phyloP scores from a whole-genome alignment of 1,139 yeast genomes.

The Spencermartinsiella ligniputridi region DNA sequence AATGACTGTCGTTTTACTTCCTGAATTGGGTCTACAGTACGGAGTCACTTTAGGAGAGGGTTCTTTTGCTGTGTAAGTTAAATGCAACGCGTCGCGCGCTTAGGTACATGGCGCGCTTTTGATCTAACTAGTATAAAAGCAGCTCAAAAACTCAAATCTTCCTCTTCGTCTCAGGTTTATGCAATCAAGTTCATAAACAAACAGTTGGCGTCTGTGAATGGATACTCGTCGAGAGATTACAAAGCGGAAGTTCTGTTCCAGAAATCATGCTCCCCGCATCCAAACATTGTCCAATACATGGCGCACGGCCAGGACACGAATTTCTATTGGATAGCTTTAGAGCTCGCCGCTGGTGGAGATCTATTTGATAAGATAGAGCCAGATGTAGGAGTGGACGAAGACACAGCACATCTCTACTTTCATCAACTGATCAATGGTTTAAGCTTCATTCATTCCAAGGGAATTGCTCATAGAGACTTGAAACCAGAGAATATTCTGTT shows the following conservation, averaged over 20 bases:
- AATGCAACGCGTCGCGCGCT: too few species aligned
- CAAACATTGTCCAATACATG: slow-evolving; percentile 50
- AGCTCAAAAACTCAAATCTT: slow-evolving; percentile 12
- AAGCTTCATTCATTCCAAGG: slow-evolving; percentile 56
- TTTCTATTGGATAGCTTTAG: slow-evolving; percentile 62
- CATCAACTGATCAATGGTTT: slow-evolving; percentile 56
- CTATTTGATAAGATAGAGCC: slow-evolving; percentile 71
- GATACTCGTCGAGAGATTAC: slow-evolving; percentile 44
- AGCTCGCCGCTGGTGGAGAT: slow-evolving; percentile 66
- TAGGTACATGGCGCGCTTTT: neutral
- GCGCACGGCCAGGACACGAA: slow-evolving; percentile 48
- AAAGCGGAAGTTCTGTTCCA: slow-evolving; percentile 53
- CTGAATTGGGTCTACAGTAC: slow-evolving; percentile 18
- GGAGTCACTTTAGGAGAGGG: slow-evolving; percentile 46
- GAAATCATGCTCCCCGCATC: slow-evolving; percentile 51
- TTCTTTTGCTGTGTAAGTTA: slow-evolving; percentile 41
- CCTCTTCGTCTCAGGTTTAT: slow-evolving; percentile 32
- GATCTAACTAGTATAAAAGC: slow-evolving; percentile 6
- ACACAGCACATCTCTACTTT: slow-evolving; percentile 64
- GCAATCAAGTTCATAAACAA: slow-evolving; percentile 58
- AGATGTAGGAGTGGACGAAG: slow-evolving; percentile 61
- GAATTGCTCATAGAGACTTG: slow-evolving; percentile 83
- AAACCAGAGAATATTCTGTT: slow-evolving; percentile 83
- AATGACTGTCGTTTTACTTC: neutral
- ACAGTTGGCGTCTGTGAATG: slow-evolving; percentile 41